Evolutionary conservation across 2,329 filamentous ascomycete genomes (phyloP).

Genomic region (Elsinoe australis): DNA sequence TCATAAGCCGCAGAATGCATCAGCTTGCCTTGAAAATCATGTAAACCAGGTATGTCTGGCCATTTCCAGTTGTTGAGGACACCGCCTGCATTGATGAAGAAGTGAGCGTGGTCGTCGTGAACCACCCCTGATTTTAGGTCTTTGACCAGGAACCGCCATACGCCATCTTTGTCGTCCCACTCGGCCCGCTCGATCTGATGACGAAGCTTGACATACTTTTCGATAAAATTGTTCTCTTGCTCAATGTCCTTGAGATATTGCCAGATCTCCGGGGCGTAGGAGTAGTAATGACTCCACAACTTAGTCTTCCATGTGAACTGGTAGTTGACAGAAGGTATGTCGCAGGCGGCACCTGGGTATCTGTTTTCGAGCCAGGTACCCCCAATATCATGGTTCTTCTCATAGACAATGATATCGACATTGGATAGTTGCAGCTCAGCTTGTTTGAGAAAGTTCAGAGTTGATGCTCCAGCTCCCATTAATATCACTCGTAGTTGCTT

Average conservation of each 20-base stretch:
- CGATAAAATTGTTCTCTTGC: slow-evolving; percentile 38
- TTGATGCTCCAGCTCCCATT: slow-evolving; percentile 39
- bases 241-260: slow-evolving; percentile 42
- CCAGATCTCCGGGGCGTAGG: slow-evolving; percentile 43
- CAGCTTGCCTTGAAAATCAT: slow-evolving; percentile 38
- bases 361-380: slow-evolving; percentile 32
- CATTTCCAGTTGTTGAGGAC: slow-evolving; percentile 41
- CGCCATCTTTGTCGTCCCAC: slow-evolving; percentile 38
- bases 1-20: slow-evolving; percentile 40
- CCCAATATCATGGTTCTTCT: slow-evolving; percentile 33
- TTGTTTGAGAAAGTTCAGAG: slow-evolving; percentile 38
- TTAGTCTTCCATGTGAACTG: slow-evolving; percentile 47
- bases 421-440: slow-evolving; percentile 37
- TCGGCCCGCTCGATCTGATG: slow-evolving; percentile 38
- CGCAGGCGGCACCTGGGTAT: slow-evolving; percentile 39
- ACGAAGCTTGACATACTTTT: slow-evolving; percentile 39
- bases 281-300: slow-evolving; percentile 43
- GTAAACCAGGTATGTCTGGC: slow-evolving; percentile 37
- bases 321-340: slow-evolving; percentile 39
- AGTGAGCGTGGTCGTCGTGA: slow-evolving; percentile 31
- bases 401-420: slow-evolving; percentile 34
- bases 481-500: slow-evolving; percentile 29
- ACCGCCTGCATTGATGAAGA: slow-evolving; percentile 39
- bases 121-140: slow-evolving; percentile 30
- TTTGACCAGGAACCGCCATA: slow-evolving; percentile 32